Evolutionary conservation across 306 rosid species (phyloP).

Genomic region (Argentina anserina): DNA sequence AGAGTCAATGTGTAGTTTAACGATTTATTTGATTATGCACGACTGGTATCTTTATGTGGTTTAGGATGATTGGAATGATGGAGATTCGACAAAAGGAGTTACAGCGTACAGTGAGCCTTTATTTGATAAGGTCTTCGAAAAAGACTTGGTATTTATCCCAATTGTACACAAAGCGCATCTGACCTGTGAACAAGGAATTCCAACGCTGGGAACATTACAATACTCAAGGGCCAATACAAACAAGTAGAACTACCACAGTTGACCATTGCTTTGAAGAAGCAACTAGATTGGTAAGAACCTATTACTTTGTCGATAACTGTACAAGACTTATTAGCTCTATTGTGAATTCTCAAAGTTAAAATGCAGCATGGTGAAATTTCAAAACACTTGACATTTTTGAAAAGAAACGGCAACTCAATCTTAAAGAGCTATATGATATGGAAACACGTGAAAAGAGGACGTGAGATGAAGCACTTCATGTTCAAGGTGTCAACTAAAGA

Average conservation of each 20-base stretch:
- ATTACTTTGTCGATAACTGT: too few species aligned
- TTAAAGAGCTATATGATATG: background rate
- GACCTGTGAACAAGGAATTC: background rate
- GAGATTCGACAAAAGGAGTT: too few species aligned
- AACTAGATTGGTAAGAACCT: background rate
- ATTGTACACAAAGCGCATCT: background rate
- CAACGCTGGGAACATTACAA: background rate
- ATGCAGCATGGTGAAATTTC: background rate
- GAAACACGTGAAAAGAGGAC: background rate
- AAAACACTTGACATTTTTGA: too few species aligned
- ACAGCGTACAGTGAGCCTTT: too few species aligned
- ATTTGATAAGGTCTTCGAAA: too few species aligned
- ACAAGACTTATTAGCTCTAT: accelerated
- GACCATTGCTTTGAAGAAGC: background rate
- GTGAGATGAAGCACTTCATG: background rate
- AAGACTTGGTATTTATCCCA: background rate
- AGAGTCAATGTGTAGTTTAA: too few species aligned
- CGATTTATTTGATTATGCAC: too few species aligned
- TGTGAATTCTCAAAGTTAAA: too few species aligned
- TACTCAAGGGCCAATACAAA: background rate
- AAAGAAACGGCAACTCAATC: background rate
- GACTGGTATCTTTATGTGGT: too few species aligned
- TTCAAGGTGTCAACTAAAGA: background rate
- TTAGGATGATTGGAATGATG: too few species aligned
- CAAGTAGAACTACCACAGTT: background rate